Base-by-base conservation (phyloP, 345 rosid genomes). In the Camelina laxa region DNA sequence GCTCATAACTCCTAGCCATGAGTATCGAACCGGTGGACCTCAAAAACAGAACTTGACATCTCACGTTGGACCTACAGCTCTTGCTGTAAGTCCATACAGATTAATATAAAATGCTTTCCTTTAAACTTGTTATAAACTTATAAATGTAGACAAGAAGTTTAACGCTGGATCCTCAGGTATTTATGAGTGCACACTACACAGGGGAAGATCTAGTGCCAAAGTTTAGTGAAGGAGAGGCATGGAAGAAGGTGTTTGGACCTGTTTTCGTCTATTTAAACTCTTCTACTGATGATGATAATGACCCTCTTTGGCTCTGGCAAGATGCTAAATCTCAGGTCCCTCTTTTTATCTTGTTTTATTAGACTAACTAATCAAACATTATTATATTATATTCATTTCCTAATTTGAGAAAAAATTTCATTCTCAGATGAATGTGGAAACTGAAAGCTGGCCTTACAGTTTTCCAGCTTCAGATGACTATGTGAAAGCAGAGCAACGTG, bases 171-270 rank as follows among this genome's bases (percentile, higher is more conserved):
- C 12, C 30, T 68, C 80, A 93, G 98, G 88, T 91, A 80, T 93
- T 89, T 76, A 82, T 85, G 33, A 91, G 98, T 80, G 83, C 94
- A 31, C 97, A 91, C 76, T 91, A 93, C 55, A 44, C 91, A 11
- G 98, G 98, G 54, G 93, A 88, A 1, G 98, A 93, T 33, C 65
- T 91, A 55, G 87, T 84, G 33, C 88, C 90, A 30, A 91, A 84
- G 59, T 81, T 93, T 50, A 76, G 63, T 72, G 72, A 79, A 6
- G 86, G 82, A 19, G 98, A 93, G 73, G 70, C 74, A 50, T 93
- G 98, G 98, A 93, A 91, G 86, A 93, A 89, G 67, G 97, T 91
- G 38, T 92, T 90, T 69, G 97, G 98, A 67, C 98, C 97, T 21
- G 88, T 94, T 51, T 91, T 92, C 56, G 75, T 91, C 36, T 94